These are phyloP conservation scores for Calonectria hawksworthii DNA, from an alignment of 2,329 filamentous ascomycete species.

Conservation along the genomic window DNA sequence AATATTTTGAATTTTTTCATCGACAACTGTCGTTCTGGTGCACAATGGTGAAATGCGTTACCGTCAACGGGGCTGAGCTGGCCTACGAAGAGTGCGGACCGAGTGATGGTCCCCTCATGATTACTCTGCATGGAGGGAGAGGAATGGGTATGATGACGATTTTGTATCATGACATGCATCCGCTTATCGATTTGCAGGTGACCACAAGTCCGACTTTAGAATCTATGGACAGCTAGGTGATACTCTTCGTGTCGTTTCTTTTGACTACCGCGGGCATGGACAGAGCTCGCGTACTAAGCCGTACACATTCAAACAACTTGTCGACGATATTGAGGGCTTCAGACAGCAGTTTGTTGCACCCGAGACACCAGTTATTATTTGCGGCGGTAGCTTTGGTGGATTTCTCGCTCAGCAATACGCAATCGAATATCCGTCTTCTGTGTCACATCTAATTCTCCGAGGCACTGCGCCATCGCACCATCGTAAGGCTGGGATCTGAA, in stretches of 20 bases:
- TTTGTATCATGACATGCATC: constrained; percentile 3
- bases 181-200: constrained; percentile 14
- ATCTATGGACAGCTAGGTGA: constrained; percentile 31
- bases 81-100: constrained; percentile 32
- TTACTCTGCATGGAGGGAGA: constrained; percentile 36
- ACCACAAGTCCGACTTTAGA: constrained; percentile 32
- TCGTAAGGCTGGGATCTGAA: constrained; percentile 15
- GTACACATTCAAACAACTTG: constrained; percentile 36
- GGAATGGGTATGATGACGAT: constrained; percentile 31
- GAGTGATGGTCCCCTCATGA: constrained; percentile 30
- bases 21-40: neutral
- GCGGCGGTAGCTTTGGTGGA: constrained; percentile 37
- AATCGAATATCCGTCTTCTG: constrained; percentile 25
- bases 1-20: neutral
- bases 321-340: constrained; percentile 34
- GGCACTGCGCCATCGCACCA: constrained; percentile 36
- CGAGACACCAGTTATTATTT: constrained; percentile 28
- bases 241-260: constrained; percentile 29
- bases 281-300: constrained; percentile 37
- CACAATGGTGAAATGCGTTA: constrained; percentile 26
- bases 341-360: constrained; percentile 23
- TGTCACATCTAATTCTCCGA: constrained; percentile 33
- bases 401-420: constrained; percentile 38
- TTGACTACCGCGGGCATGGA: constrained; percentile 36
- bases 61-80: constrained; percentile 30